Evolutionary conservation across 495 filamentous ascomycete genomes (phyloP), one percentile per base, ranked within the genome.

Genomic region (Podospora appendiculata): DNA sequence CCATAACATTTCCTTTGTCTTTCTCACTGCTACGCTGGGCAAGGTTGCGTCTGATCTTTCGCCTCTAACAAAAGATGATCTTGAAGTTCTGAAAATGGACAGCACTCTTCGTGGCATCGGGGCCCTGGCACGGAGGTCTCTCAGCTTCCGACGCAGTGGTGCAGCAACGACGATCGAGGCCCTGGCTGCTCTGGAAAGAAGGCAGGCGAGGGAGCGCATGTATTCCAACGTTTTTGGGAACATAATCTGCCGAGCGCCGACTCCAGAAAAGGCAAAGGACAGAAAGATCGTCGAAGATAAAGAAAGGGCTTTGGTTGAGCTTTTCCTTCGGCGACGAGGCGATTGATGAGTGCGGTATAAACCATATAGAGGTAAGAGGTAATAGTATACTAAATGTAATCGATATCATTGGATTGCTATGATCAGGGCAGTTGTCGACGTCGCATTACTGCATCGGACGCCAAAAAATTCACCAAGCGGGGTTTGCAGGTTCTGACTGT

Each of bases 1-100:
- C 33, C 86, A 92, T 62, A 90, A 86, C 60, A 86, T 91, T 53
- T 88, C 86, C 0, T 93, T 95, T 62, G 84, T 91, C 8, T 90
- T 95, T 53, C 66, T 96, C 35, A 90, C 83, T 3, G 83, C 87
- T 41, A 89, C 91, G 78, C 77, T 96, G 11, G 63, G 66, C 8
- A 65, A 67, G 13, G 65, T 77, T 17, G 70, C 66, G 8, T 58
- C 60, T 10, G 78, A 82, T 52, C 60, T 83, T 12, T 66, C 71
- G 1, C 69, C 77, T 0, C 51, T 78, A 0, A 69, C 56, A 33
- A 71, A 70, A 38, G 51, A 65, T 0, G 64, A 69, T 48, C 19
- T 63, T 12, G 68, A 70, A 18, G 55, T 48, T n/a, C 41, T 65
- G 45, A 55, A 52, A 14, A 45, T 59, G 36, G 54, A 50, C 12